Conservation (phyloP, 176 grass and related monocot species). For the Secale cereale region DNA sequence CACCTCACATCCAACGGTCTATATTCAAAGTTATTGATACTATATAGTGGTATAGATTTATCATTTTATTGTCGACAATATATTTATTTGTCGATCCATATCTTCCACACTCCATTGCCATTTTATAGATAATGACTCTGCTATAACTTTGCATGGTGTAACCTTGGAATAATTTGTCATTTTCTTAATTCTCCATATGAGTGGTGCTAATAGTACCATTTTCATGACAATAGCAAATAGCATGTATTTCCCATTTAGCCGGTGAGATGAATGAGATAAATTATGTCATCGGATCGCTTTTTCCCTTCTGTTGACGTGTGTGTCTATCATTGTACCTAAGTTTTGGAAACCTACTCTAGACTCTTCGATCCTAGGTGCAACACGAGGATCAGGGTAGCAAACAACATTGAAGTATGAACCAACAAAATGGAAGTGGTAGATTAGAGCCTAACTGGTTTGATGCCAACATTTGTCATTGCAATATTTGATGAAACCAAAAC, state of each 20-base stretch:
- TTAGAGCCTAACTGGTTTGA: too few relatives aligned
- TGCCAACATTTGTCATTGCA: too few relatives aligned
- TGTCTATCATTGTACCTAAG: not conserved
- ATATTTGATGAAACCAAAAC: too few relatives aligned
- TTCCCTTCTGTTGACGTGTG: not conserved
- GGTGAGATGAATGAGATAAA: not conserved
- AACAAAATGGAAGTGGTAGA: not conserved
- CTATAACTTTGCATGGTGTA: not conserved
- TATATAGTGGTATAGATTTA: not conserved
- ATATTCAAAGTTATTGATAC: too few relatives aligned
- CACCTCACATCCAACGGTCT: too few relatives aligned
- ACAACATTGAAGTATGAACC: not conserved
- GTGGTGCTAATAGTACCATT: not conserved
- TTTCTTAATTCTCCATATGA: not conserved
- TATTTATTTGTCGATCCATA: not conserved
- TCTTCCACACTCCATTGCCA: not conserved
- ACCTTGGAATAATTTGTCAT: not conserved
- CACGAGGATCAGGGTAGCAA: not conserved
- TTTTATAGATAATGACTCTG: not conserved
- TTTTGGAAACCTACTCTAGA: not conserved
- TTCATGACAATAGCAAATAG: not conserved
- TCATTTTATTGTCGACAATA: not conserved
- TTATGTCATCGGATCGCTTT: not conserved
- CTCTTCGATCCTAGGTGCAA: not conserved
- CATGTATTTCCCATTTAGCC: not conserved